Base-by-base conservation (phyloP, 2,329 filamentous ascomycete species). In the Pseudodiploospora longispora region DNA sequence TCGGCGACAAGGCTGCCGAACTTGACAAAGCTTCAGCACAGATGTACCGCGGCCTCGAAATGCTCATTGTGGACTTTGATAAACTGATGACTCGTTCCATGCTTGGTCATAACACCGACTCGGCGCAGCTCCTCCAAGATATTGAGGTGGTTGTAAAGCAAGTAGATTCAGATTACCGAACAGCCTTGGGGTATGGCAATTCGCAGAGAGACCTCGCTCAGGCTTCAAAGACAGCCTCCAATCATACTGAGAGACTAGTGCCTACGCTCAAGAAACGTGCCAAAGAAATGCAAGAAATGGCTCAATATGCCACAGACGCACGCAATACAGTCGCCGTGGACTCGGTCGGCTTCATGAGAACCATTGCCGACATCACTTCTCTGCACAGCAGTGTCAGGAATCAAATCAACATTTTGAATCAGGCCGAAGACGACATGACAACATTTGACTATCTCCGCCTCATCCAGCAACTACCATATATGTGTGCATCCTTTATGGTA, bases 401-500 rank as follows among this genome's bases (percentile, higher is more conserved):
- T 6, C 84, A 85, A 51, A 81, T 95, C 48, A 80, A 79, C 44
- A 73, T 77, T 3, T 67, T 96, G 37, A 82, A 83, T 50, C 72
- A 87, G 40, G 80, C 84, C 6, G 78, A 85, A 47, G 85, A 93
- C 47, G 85, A 87, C 38, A 74, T 85, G 58, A 80, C 87, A 30
- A 83, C 85, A 0, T 90, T 96, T 59, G 84, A 95, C 50, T 78
- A 87, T 35, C 72, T 98, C 27, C 81, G 83, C 12, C 72, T 87
- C 27, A 83, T 96, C 32, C 83, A 90, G 36, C 82, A 90, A 50
- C 75, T 97, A 30, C 93, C 93, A 0, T 83, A 85, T 45, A 82
- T 95, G 55, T 98, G 97, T 60, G 90, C 90, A 0, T 90, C 89
- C 3, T 85, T 95, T 47, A 70, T 95, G 19, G 78, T 87, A 4